phyloP scores from a whole-genome alignment of 768 basidiomycete species.

The Lactifluus piperatus region DNA sequence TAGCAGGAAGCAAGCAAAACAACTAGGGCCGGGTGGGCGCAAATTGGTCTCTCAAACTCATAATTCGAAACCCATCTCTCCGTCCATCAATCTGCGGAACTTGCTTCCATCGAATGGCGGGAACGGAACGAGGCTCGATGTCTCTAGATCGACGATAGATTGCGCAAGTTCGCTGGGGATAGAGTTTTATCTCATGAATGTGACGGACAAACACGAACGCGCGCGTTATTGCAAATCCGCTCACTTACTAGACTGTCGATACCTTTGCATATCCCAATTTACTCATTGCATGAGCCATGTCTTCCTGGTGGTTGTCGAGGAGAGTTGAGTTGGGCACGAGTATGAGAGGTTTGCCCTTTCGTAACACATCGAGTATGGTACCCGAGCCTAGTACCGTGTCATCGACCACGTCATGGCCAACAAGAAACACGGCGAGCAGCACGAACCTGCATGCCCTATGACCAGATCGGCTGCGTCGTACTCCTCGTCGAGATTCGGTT shows the following conservation, averaged over 20 bases:
- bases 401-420: background rate
- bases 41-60: background rate
- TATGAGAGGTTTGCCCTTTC: conserved; percentile 67
- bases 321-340: conserved; percentile 85
- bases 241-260: conserved; percentile 49
- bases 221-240: background rate
- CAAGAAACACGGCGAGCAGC: background rate
- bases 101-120: conserved; percentile 58
- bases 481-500: conserved; percentile 57
- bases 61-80: conserved; percentile 62
- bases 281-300: conserved; percentile 67
- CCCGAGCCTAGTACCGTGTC: conserved; percentile 63
- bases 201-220: no score
- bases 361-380: conserved; percentile 83
- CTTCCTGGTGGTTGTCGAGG: conserved; percentile 88
- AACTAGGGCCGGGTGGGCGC: background rate
- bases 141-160: conserved; percentile 43
- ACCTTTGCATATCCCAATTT: conserved; percentile 48
- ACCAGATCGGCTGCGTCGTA: conserved; percentile 65
- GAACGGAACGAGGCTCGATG: conserved; percentile 42
- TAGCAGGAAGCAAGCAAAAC: background rate
- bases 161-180: conserved; percentile 43
- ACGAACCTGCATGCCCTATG: conserved; percentile 88
- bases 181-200: background rate
- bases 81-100: conserved; percentile 62